Percentiles rank a stretch among this genome's conserved stretches.
phyloP scores from a whole-genome alignment of 2,329 filamentous ascomycete genomes.

The Talaromyces verruculosus region DNA sequence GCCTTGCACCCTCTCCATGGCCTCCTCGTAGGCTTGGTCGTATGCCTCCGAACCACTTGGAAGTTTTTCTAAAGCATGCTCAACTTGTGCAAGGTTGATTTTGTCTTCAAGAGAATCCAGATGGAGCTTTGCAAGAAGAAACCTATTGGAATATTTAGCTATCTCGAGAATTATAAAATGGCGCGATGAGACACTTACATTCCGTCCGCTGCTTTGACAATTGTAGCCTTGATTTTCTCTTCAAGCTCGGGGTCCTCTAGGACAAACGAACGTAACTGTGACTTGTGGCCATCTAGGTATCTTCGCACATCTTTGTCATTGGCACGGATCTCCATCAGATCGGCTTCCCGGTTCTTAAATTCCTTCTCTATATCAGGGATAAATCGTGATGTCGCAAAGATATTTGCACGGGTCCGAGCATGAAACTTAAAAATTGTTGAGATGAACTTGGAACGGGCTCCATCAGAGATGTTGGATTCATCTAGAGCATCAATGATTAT shows the following conservation, averaged over 20 bases:
- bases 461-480: conserved; percentile 26
- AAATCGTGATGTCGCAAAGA: conserved; percentile 38
- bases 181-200: not conserved
- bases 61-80: conserved; percentile 33
- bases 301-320: conserved; percentile 33
- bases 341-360: conserved; percentile 23
- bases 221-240: conserved; percentile 17
- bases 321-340: conserved; percentile 36
- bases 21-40: conserved; percentile 44
- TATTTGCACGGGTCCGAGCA: conserved; percentile 21
- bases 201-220: not conserved
- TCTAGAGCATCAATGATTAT: conserved; percentile 37
- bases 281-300: conserved; percentile 32
- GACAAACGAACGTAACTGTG: conserved; percentile 24
- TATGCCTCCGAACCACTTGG: conserved; percentile 34
- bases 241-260: not conserved
- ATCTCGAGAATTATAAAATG: not conserved
- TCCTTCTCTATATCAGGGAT: conserved; percentile 27
- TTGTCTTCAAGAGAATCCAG: conserved; percentile 26
- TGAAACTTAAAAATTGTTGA: conserved; percentile 22
- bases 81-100: conserved; percentile 33
- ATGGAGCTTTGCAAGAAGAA: conserved; percentile 31
- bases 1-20: conserved; percentile 45
- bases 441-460: conserved; percentile 23
- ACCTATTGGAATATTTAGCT: conserved; percentile 24